Conservation (phyloP, 768 basidiomycete genomes). For the Gymnopilus junonius region DNA sequence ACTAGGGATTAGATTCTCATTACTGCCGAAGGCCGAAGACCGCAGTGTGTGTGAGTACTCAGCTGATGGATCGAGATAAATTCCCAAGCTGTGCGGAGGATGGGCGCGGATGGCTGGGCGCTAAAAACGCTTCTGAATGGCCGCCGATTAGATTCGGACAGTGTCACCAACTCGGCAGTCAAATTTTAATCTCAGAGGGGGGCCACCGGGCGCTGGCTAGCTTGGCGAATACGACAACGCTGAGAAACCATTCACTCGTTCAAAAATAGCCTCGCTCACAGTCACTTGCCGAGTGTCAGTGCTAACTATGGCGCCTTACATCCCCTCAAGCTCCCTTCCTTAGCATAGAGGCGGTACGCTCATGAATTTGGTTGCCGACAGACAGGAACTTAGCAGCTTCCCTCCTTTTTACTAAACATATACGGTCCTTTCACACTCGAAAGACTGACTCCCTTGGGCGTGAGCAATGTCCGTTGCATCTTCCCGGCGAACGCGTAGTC, state of each 20-base stretch:
- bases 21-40: background rate
- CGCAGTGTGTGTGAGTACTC: background rate
- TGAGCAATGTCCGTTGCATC: slow-evolving; percentile 15
- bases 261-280: background rate
- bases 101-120: background rate
- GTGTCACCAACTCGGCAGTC: background rate
- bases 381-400: background rate
- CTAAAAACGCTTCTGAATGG: background rate
- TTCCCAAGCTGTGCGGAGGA: background rate
- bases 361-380: background rate
- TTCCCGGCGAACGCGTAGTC: slow-evolving; percentile 10
- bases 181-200: background rate
- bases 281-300: background rate
- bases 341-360: background rate
- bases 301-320: background rate
- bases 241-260: background rate
- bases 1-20: too few relatives aligned
- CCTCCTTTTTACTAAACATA: background rate
- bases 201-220: background rate
- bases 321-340: slow-evolving; percentile 1
- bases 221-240: background rate
- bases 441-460: background rate
- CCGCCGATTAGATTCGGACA: background rate
- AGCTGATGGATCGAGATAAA: background rate
- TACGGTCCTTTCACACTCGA: background rate